Conservation (phyloP, 1,284 basidiomycete species). For the Ustilago cynodontis region DNA sequence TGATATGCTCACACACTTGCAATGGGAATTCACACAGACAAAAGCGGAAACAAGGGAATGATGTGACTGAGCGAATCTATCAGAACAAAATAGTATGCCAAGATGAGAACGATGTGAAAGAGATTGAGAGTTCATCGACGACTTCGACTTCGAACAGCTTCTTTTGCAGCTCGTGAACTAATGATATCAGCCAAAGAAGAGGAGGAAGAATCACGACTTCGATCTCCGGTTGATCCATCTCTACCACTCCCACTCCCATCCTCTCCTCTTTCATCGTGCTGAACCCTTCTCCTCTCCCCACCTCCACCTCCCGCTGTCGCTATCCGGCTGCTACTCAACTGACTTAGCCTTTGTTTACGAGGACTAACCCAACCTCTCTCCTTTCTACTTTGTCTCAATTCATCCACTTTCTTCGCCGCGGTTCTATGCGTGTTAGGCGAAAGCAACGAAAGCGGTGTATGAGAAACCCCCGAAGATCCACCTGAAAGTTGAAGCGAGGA, state of each 20-base stretch:
- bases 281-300: neutral
- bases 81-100: too few relatives aligned
- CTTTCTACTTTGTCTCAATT: slow-evolving; percentile 22
- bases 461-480: slow-evolving; percentile 37
- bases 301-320: neutral
- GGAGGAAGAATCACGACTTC: neutral
- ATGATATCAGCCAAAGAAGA: slow-evolving; percentile 2
- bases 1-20: too few relatives aligned
- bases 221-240: slow-evolving; percentile 3
- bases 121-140: neutral
- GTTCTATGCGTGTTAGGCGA: slow-evolving; percentile 36
- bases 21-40: too few relatives aligned
- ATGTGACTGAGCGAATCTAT: too few relatives aligned
- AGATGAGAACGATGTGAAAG: too few relatives aligned
- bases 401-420: slow-evolving; percentile 30
- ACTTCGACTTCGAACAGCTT: neutral
- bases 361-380: slow-evolving; percentile 38
- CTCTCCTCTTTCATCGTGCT: neutral
- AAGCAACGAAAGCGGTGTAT: slow-evolving; percentile 44
- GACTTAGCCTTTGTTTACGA: neutral
- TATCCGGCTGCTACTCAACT: neutral
- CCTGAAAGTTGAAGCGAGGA: slow-evolving; percentile 24
- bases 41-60: too few relatives aligned
- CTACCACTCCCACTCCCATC: slow-evolving; percentile 4
- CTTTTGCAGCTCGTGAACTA: neutral